Percentiles rank a stretch among this genome's conserved stretches.
phyloP scores from a whole-genome alignment of 805 yeast genomes.

The Yarrowia divulgata region DNA sequence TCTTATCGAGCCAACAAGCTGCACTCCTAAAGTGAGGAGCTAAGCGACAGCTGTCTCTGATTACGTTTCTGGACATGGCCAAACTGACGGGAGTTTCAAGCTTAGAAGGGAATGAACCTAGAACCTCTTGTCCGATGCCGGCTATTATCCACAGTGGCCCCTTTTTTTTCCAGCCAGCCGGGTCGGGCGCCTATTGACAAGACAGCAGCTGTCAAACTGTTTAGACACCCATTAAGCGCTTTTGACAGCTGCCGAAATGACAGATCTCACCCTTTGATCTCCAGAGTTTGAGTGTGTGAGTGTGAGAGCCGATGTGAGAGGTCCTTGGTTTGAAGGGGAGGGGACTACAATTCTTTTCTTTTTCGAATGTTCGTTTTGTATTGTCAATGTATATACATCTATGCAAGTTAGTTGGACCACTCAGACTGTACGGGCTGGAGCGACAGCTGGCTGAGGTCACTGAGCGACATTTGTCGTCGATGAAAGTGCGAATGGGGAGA shows the following conservation, averaged over 20 bases:
- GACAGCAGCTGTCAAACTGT: neutral
- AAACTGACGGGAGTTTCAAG: neutral
- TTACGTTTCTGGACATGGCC: neutral
- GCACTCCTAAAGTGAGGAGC: neutral
- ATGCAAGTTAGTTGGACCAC: slow-evolving; percentile 39
- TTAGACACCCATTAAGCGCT: neutral
- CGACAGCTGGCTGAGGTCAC: slow-evolving; percentile 35
- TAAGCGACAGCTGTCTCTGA: neutral
- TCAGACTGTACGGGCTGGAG: slow-evolving; percentile 29
- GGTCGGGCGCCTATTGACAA: neutral
- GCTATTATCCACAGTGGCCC: neutral
- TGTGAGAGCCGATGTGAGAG: neutral
- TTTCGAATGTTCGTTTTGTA: neutral
- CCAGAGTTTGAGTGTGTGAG: no score
- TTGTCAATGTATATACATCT: slow-evolving; percentile 26
- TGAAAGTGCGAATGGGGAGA: slow-evolving; percentile 19
- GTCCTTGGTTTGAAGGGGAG: no score
- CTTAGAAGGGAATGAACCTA: neutral
- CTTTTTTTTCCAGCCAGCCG: neutral
- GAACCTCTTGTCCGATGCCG: neutral
- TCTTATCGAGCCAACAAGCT: no score
- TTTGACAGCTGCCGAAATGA: neutral
- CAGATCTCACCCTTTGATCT: neutral
- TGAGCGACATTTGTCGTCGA: slow-evolving; percentile 33
- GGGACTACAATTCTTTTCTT: no score